phyloP scores from a whole-genome alignment of 352 stramenopile species.

The Phytophthora vignae region DNA sequence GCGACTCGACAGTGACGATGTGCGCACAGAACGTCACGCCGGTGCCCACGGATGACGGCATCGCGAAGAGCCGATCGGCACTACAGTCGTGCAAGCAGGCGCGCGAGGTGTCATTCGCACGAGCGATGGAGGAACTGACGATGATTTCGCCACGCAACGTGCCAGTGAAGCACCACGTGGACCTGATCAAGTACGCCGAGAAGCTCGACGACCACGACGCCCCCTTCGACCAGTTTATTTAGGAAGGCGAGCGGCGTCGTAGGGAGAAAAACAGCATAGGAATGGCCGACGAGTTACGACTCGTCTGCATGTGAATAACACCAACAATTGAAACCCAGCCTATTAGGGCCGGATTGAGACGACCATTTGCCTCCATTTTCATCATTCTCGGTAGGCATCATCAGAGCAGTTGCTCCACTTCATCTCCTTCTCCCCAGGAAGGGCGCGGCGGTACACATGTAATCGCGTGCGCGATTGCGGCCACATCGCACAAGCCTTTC shows the following conservation, averaged over 20 bases:
- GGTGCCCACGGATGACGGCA: constrained; percentile 67
- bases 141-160: constrained; percentile 82
- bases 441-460: too few relatives aligned
- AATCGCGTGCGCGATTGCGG: constrained; percentile 15
- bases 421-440: not conserved
- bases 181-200: constrained; percentile 88
- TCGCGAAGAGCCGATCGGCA: constrained; percentile 74
- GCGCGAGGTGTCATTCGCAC: constrained; percentile 75
- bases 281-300: constrained; percentile 29
- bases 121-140: constrained; percentile 78
- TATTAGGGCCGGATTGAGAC: constrained; percentile 2
- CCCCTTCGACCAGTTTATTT: constrained; percentile 70
- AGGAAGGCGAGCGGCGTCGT: constrained; percentile 35
- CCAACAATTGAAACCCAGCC: constrained; percentile 9
- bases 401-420: not conserved
- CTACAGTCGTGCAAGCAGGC: constrained; percentile 79
- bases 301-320: constrained; percentile 46
- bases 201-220: constrained; percentile 75
- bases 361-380: constrained; percentile 2
- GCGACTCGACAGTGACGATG: constrained; percentile 40
- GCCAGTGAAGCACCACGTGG: constrained; percentile 79
- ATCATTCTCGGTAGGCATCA: not conserved
- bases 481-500: constrained; percentile 2
- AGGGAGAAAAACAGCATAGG: constrained; percentile 30
- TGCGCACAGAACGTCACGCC: constrained; percentile 68